These are phyloP conservation scores for Kluyveromyces dobzhanskii DNA, from an alignment of 805 yeast species.

Conservation along the genomic window DNA sequence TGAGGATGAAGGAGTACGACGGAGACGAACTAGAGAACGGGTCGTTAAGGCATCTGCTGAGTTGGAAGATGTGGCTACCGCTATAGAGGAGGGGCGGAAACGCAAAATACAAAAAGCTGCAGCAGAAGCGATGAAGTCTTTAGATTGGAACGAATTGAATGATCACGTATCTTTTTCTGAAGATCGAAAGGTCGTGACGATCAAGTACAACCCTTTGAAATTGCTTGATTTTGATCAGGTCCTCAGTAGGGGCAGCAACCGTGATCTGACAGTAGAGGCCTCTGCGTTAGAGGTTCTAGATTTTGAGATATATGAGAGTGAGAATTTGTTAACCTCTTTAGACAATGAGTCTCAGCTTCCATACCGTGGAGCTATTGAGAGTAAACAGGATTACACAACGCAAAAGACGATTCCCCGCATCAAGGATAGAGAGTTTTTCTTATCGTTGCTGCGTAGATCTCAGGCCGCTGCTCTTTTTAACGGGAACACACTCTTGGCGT, in stretches of 20 bases:
- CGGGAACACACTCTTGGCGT: constrained; percentile 30
- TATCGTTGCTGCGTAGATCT: constrained; percentile 33
- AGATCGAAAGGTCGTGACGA: constrained; percentile 13
- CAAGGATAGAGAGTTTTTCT: constrained; percentile 43
- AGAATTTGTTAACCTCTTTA: constrained; percentile 12
- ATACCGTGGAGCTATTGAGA: constrained; percentile 56
- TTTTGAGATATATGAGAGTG: constrained; percentile 36
- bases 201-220: constrained; percentile 20
- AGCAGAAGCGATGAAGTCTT: background rate
- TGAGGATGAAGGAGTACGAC: constrained; percentile 4
- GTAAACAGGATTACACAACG: constrained; percentile 47
- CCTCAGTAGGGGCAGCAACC: constrained; percentile 1
- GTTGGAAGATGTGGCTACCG: too few relatives aligned
- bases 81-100: background rate
- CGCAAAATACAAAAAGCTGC: background rate
- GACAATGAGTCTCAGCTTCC: constrained; percentile 36
- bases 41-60: background rate
- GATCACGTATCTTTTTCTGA: constrained; percentile 18
- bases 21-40: constrained; percentile 7
- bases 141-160: constrained; percentile 14
- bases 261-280: background rate
- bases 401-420: constrained; percentile 51
- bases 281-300: constrained; percentile 9
- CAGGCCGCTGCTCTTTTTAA: constrained; percentile 31
- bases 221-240: constrained; percentile 16